These are phyloP conservation scores for Penicillium sp. DNA, from an alignment of 2,329 filamentous ascomycete species.

Conservation along the genomic window DNA sequence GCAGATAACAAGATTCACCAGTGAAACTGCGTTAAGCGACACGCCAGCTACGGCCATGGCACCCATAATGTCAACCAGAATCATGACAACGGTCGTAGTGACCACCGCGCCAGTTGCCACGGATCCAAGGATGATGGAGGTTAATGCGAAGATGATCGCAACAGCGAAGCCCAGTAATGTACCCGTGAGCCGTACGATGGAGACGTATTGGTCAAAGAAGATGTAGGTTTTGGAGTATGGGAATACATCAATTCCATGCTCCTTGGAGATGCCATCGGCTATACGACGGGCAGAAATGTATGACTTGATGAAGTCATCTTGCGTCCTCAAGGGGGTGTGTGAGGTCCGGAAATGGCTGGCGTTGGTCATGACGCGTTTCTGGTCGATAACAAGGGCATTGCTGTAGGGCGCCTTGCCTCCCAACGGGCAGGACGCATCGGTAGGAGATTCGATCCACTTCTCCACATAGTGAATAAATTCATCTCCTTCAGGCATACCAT, in stretches of 20 bases:
- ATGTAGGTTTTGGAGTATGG: slow-evolving; percentile 97
- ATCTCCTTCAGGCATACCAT: slow-evolving; percentile 84
- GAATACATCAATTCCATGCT: slow-evolving; percentile 74
- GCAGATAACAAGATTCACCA: slow-evolving; percentile 94
- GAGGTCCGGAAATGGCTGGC: slow-evolving; percentile 90
- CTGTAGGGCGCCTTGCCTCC: slow-evolving; percentile 83
- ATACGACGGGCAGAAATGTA: slow-evolving; percentile 90
- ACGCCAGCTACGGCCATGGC: slow-evolving; percentile 85
- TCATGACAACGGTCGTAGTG: slow-evolving; percentile 83
- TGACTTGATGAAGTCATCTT: slow-evolving; percentile 84
- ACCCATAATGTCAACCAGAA: slow-evolving; percentile 83
- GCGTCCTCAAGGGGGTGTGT: slow-evolving; percentile 76
- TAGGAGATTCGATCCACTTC: slow-evolving; percentile 72
- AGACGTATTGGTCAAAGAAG: slow-evolving; percentile 94
- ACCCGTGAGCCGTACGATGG: slow-evolving; percentile 70
- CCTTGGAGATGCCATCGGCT: slow-evolving; percentile 60
- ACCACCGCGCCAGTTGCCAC: slow-evolving; percentile 72
- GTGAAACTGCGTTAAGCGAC: slow-evolving; percentile 83
- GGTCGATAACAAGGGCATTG: slow-evolving; percentile 70
- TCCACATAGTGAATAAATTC: slow-evolving; percentile 81
- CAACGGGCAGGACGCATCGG: slow-evolving; percentile 73
- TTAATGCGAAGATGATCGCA: slow-evolving; percentile 73
- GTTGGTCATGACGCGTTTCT: slow-evolving; percentile 56
- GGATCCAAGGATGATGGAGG: slow-evolving; percentile 73
- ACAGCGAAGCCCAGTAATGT: slow-evolving; percentile 74